Conservation (phyloP, 352 stramenopile species). For the Phytophthora fragariaefolia region DNA sequence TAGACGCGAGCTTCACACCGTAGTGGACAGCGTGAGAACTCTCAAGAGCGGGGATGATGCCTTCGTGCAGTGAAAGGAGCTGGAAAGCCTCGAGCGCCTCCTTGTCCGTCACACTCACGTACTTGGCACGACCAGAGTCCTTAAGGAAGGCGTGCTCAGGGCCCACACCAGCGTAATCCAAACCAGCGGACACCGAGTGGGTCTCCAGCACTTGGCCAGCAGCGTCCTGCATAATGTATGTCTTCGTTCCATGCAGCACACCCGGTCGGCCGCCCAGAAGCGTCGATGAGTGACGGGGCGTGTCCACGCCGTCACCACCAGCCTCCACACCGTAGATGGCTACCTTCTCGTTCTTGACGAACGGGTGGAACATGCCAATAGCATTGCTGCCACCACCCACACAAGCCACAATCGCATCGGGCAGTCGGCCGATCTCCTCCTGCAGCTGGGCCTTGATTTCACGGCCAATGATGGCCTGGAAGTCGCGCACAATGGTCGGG, state of each 20-base stretch:
- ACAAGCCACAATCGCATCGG: constrained; percentile 97
- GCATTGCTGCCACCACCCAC: constrained; percentile 98
- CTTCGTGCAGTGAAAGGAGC: constrained; percentile 95
- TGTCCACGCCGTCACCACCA: constrained; percentile 93
- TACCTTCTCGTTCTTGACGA: constrained; percentile 94
- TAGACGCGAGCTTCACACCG: constrained; percentile 93
- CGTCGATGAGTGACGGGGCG: constrained; percentile 94
- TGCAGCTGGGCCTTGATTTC: constrained; percentile 95
- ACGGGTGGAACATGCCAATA: constrained; percentile 99
- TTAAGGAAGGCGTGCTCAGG: constrained; percentile 98
- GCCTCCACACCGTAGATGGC: constrained; percentile 97
- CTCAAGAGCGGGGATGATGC: constrained; percentile 98
- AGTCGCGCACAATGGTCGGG: constrained; percentile 98
- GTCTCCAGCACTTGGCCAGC: constrained; percentile 96
- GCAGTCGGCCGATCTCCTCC: constrained; percentile 95
- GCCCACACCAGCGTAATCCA: constrained; percentile 98
- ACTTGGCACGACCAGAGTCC: constrained; percentile 94
- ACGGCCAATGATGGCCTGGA: constrained; percentile 96
- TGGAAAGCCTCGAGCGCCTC: constrained; percentile 98
- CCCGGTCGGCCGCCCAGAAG: constrained; percentile 93
- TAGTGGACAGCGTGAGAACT: constrained; percentile 96
- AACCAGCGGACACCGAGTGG: constrained; percentile 95
- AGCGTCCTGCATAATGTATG: constrained; percentile 97
- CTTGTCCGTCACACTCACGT: constrained; percentile 96
- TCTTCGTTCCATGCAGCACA: constrained; percentile 97